Conservation (phyloP, 2,329 filamentous ascomycete genomes). For the Penicillium sp. region DNA sequence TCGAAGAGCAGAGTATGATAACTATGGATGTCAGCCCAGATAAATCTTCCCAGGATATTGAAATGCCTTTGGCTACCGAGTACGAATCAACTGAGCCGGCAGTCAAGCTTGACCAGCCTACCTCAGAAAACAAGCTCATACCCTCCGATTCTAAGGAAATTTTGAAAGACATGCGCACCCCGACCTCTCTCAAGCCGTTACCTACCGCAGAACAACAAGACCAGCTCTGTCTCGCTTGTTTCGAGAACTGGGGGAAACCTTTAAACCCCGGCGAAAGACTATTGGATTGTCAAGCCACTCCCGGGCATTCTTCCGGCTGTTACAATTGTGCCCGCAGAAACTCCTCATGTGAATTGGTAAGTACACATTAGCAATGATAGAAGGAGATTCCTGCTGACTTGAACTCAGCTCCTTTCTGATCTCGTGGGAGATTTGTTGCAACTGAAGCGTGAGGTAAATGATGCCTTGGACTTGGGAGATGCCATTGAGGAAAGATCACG, state of each 20-base stretch:
- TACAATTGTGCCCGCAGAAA: not conserved
- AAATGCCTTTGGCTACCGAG: not conserved
- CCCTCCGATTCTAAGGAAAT: not conserved
- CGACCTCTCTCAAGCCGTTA: not conserved
- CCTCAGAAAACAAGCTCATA: not conserved
- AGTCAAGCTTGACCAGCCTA: not conserved
- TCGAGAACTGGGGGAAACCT: not conserved
- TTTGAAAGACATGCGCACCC: not conserved
- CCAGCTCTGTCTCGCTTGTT: not conserved
- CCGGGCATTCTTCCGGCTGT: not conserved
- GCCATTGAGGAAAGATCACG: not conserved
- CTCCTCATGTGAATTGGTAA: not conserved
- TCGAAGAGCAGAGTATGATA: not conserved
- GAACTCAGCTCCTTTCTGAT: not conserved
- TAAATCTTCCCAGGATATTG: not conserved
- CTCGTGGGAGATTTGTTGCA: not conserved
- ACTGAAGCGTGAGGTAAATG: not conserved
- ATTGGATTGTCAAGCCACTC: not conserved
- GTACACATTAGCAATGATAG: too few species aligned
- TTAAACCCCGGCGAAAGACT: not conserved
- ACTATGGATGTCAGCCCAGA: not conserved
- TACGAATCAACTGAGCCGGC: not conserved
- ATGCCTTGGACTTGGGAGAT: not conserved
- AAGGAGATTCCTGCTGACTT: not conserved
- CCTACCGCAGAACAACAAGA: not conserved